phyloP scores from a whole-genome alignment of 2,329 filamentous ascomycete species.

The Didymella arachidicola region DNA sequence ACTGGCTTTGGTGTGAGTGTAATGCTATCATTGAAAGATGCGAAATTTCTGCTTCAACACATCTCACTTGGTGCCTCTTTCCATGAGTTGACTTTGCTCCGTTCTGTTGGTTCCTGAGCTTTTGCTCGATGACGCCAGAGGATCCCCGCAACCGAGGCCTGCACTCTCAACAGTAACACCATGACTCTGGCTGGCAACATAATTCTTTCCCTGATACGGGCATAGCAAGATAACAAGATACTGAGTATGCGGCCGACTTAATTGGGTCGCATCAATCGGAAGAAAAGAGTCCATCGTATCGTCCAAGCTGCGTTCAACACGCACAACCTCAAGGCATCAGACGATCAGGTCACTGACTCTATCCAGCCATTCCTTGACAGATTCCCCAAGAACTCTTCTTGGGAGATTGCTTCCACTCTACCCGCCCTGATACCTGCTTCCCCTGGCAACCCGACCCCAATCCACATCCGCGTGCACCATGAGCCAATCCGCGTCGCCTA shows the following conservation, averaged over 20 bases:
- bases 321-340: not conserved
- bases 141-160: conserved; percentile 1
- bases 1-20: conserved; percentile 48
- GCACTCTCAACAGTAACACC: not conserved
- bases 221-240: not conserved
- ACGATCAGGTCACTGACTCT: conserved; percentile 17
- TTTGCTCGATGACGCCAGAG: not conserved
- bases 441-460: conserved; percentile 37
- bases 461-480: conserved; percentile 47
- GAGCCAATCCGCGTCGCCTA: conserved; percentile 49
- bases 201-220: not conserved
- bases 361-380: conserved; percentile 44
- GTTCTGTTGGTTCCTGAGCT: not conserved
- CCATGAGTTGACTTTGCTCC: not conserved
- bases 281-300: not conserved
- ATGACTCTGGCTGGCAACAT: not conserved
- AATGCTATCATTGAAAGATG: not conserved
- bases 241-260: not conserved
- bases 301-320: not conserved
- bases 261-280: not conserved
- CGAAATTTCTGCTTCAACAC: not conserved
- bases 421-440: conserved; percentile 45
- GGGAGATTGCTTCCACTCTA: conserved; percentile 49
- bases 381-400: conserved; percentile 47
- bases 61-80: not conserved